phyloP scores from a whole-genome alignment of 108 stramenopile genomes.

The Conticribra guillardii region DNA sequence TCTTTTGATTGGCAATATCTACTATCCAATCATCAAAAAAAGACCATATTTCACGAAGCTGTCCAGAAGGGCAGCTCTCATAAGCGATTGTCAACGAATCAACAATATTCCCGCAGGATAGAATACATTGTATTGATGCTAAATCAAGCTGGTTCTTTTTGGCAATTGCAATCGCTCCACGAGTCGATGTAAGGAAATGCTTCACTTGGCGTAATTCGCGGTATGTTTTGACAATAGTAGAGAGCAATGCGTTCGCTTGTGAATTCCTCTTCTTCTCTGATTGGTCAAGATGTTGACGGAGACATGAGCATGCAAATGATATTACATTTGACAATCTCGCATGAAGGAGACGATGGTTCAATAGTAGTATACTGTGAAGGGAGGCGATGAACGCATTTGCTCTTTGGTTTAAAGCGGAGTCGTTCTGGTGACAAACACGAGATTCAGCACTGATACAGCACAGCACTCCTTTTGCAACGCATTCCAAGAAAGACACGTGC shows the following conservation, averaged over 20 bases:
- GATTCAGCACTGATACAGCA: neutral
- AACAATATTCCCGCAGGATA: constrained; percentile 7
- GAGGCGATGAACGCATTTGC: constrained; percentile 10
- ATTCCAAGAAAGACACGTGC: constrained; percentile 53
- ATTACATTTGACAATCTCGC: constrained; percentile 40
- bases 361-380: constrained; percentile 28
- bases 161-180: constrained; percentile 14
- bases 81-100: constrained; percentile 24
- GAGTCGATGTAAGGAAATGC: constrained; percentile 40
- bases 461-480: constrained; percentile 28
- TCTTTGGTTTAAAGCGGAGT: neutral
- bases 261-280: neutral
- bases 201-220: constrained; percentile 60
- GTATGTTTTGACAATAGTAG: constrained; percentile 52
- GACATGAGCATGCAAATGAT: constrained; percentile 21
- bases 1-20: neutral
- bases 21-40: constrained; percentile 49
- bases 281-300: neutral
- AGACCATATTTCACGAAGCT: constrained; percentile 35
- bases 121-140: constrained; percentile 7
- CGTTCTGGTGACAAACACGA: neutral
- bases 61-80: constrained; percentile 41
- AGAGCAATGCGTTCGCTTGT: constrained; percentile 34
- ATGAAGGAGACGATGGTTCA: constrained; percentile 62
- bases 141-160: neutral